A percentile compares a stretch with the other conserved stretches of the same genome.
Evolutionary conservation across 139 green algal species (phyloP).

Genomic region (Closterium sp.): DNA sequence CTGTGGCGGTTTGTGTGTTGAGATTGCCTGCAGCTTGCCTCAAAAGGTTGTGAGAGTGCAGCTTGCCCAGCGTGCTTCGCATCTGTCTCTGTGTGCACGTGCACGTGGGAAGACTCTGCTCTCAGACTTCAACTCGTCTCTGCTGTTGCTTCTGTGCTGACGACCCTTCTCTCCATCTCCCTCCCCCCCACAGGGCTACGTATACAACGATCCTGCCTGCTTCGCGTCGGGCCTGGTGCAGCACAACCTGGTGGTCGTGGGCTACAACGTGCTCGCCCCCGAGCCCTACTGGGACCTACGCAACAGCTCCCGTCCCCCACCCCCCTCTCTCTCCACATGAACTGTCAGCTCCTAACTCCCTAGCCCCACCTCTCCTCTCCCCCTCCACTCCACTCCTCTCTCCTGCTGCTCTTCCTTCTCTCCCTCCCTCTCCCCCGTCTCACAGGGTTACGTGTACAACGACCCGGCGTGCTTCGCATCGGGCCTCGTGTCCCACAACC

Average conservation of each 20-base stretch:
- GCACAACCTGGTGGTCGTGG: slow-evolving; percentile 57
- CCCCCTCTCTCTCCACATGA: too few relatives aligned
- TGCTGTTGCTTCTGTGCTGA: too few relatives aligned
- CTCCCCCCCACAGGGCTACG: not conserved
- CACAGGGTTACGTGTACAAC: not conserved
- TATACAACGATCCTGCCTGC: not conserved
- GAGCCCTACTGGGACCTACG: slow-evolving; percentile 86
- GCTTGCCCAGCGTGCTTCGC: too few relatives aligned
- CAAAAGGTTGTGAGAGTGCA: too few relatives aligned
- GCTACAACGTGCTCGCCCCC: slow-evolving; percentile 58
- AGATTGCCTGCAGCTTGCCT: too few relatives aligned
- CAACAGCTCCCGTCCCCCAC: slow-evolving; percentile 73
- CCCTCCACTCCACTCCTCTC: not conserved
- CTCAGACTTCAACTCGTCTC: too few relatives aligned
- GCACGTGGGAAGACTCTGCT: too few relatives aligned
- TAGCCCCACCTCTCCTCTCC: not conserved
- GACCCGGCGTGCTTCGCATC: not conserved
- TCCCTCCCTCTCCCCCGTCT: not conserved
- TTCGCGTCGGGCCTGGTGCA: not conserved
- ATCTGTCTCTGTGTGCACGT: too few relatives aligned
- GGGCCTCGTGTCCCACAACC: slow-evolving; percentile 10
- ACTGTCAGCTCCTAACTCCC: not conserved
- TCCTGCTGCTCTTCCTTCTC: not conserved
- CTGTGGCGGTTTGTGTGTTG: too few relatives aligned
- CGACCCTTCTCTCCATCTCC: not conserved